These are phyloP conservation scores for Pisolithus microcarpus DNA, from an alignment of 768 basidiomycete species.

Conservation along the genomic window DNA sequence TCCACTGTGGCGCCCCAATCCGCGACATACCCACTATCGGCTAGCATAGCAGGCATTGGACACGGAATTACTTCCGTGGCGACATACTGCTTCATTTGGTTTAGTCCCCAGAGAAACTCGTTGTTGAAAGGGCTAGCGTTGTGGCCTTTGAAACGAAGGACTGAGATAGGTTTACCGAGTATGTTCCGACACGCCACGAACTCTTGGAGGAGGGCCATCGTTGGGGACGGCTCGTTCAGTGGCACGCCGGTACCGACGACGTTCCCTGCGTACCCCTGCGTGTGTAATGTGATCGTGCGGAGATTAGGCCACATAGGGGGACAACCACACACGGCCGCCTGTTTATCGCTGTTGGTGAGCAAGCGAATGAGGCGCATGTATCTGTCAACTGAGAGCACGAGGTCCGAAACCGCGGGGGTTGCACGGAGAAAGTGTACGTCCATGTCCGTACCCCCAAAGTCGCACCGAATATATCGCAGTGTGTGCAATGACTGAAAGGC, in stretches of 20 bases:
- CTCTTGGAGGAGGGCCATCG: conserved; percentile 25
- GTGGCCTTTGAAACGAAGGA: conserved; percentile 24
- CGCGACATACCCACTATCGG: conserved; percentile 20
- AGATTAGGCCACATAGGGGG: conserved; percentile 24
- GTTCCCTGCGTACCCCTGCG: conserved; percentile 21
- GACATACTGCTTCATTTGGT: conserved; percentile 21
- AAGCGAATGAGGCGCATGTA: conserved; percentile 24
- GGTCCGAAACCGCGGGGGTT: conserved; percentile 25
- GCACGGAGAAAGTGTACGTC: conserved; percentile 26
- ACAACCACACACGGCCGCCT: conserved; percentile 21
- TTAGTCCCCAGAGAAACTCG: conserved; percentile 26
- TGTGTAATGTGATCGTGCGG: conserved; percentile 22
- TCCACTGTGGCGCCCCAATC: conserved; percentile 26
- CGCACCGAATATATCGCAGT: conserved; percentile 25
- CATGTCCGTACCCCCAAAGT: conserved; percentile 23
- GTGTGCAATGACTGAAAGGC: conserved; percentile 23
- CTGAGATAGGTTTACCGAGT: conserved; percentile 15
- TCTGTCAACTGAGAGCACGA: conserved; percentile 26
- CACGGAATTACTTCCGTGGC: conserved; percentile 17
- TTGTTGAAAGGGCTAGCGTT: conserved; percentile 21
- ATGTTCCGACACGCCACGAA: conserved; percentile 15
- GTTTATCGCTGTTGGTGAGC: conserved; percentile 29
- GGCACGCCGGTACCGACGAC: conserved; percentile 15
- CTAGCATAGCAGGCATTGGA: conserved; percentile 13
- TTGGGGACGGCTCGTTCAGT: conserved; percentile 24